phyloP scores from a whole-genome alignment of 2,329 filamentous ascomycete genomes.

The Colletotrichum euphorbiae region DNA sequence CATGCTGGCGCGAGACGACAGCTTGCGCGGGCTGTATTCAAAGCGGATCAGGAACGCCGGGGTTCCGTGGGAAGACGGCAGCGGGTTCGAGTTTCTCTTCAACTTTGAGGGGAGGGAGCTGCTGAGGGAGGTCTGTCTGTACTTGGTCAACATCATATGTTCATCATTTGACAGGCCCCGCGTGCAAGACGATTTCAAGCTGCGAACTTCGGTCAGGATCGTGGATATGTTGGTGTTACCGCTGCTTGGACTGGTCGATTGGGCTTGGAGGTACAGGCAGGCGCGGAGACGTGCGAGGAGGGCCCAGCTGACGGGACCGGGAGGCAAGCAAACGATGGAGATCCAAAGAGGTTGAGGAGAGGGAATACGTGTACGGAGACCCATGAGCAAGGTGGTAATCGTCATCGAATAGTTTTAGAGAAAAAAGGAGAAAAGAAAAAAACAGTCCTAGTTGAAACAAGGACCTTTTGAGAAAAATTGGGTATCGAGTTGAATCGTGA shows the following conservation, averaged over 20 bases:
- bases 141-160: conserved; percentile 32
- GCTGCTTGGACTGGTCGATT: conserved; percentile 26
- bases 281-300: conserved; percentile 6
- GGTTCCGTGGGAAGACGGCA: conserved; percentile 34
- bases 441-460: conserved; percentile 18
- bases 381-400: not conserved
- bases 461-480: conserved; percentile 14
- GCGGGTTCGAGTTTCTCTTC: conserved; percentile 31
- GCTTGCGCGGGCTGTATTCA: conserved; percentile 2
- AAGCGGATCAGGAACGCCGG: conserved; percentile 6
- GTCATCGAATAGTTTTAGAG: conserved; percentile 1
- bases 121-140: conserved; percentile 28
- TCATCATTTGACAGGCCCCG: conserved; percentile 28
- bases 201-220: conserved; percentile 29
- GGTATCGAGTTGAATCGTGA: conserved; percentile 40
- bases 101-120: conserved; percentile 33
- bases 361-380: not conserved
- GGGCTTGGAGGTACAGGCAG: conserved; percentile 34
- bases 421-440: too few relatives aligned
- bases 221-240: conserved; percentile 33
- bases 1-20: conserved; percentile 34
- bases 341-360: not conserved
- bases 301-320: not conserved
- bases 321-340: not conserved
- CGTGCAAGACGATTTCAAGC: conserved; percentile 29